phyloP scores from a whole-genome alignment of 495 filamentous ascomycete species.

The Clavariopsis aquatica region DNA sequence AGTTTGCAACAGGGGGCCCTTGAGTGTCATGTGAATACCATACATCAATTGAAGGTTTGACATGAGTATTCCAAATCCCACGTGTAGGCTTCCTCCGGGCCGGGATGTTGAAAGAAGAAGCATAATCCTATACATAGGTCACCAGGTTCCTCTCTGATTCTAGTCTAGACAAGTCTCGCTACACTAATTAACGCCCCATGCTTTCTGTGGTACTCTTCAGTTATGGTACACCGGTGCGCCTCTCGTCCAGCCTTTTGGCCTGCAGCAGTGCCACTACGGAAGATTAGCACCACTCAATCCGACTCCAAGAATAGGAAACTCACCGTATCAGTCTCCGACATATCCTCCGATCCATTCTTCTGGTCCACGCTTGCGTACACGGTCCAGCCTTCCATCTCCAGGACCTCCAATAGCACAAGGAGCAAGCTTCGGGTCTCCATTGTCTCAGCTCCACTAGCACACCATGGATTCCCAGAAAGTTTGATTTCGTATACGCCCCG shows the following conservation, averaged over 20 bases:
- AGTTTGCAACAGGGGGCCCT: neutral
- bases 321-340: constrained; percentile 29
- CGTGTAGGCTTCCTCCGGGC: too few relatives aligned
- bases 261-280: constrained; percentile 16
- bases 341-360: constrained; percentile 21
- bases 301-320: neutral
- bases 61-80: neutral
- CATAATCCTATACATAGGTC: too few relatives aligned
- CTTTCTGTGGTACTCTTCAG: too few relatives aligned
- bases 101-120: too few relatives aligned
- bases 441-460: constrained; percentile 10
- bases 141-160: too few relatives aligned
- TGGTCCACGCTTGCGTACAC: constrained; percentile 36
- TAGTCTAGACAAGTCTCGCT: too few relatives aligned
- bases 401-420: constrained; percentile 21
- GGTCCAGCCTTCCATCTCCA: constrained; percentile 34
- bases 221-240: constrained; percentile 22
- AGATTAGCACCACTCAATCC: neutral
- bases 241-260: constrained; percentile 16
- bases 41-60: neutral
- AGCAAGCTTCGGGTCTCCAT: constrained; percentile 23
- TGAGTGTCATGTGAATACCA: neutral
- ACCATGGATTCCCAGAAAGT: constrained; percentile 23
- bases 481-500: constrained; percentile 27
- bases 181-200: too few relatives aligned